Base-by-base conservation (phyloP, 352 stramenopile genomes). In the Globisporangium rhizosaccharum region DNA sequence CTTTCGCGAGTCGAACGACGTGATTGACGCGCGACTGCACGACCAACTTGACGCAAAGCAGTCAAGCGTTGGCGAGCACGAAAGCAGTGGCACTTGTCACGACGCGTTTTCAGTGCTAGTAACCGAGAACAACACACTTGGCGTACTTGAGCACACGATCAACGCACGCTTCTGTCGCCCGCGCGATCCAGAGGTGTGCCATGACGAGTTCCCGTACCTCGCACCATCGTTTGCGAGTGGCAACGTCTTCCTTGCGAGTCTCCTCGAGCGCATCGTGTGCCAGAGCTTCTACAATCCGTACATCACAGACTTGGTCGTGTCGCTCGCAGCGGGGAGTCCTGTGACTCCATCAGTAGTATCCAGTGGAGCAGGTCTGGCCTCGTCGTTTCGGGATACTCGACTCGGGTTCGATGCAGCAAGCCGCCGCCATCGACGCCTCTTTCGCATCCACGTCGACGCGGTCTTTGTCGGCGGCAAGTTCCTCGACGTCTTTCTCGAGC, bases 201-300 rank as follows among this genome's bases (percentile, higher is more conserved):
- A 82, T 25, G 75, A 86, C 36, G 63, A 67, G 36, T 70, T 79
- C 33, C 76, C 81, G 25, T 87, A 68, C 45, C 64, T 91, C 2
- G 65, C 79, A 0, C 76, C 76, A 11, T 70, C 76, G 2, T 88
- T 84, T 51, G 81, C 81, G 9, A 65, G 72, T 3, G 79, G 81
- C 15, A 73, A 68, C 14, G 67, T 89, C 20, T 74, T 91, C 45
- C 39, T 91, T 8, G 77, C 63, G 0, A 86, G 67, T 41, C 62
- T 85, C 11, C 55, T 91, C 15, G 81, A 91, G 62, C 72, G 78
- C 20, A 75, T 88, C 49, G 57, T 88, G 12, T 91, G 79, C 46
- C 82, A 91, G 50, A 72, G 75, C n/a, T 91, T 91, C 50, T 91
- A 84, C 64, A 91, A 91, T 25, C 82, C 82, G 12, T 91, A 89